Percentiles rank a stretch among this genome's conserved stretches.
Conservation (phyloP, 2,329 filamentous ascomycete genomes). For the Proliferodiscus dingleyae region DNA sequence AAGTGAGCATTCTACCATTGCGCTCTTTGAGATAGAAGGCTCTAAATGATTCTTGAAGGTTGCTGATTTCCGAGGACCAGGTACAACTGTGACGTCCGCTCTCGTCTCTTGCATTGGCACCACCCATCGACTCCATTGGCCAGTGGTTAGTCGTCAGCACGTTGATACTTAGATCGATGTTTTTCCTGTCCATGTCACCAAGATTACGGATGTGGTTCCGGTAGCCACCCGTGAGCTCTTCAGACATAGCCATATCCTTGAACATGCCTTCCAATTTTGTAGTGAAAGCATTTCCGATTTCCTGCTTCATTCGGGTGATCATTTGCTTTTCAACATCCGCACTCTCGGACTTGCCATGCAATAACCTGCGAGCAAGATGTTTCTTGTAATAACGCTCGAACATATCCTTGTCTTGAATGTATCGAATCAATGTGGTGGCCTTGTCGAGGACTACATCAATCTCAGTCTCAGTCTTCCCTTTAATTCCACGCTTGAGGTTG, state of each 20-base stretch:
- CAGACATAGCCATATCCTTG: conserved; percentile 86
- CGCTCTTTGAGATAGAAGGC: conserved; percentile 84
- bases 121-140: conserved; percentile 83
- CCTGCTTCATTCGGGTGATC: conserved; percentile 94
- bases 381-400: conserved; percentile 99
- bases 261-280: conserved; percentile 96
- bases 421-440: conserved; percentile 81
- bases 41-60: conserved; percentile 78
- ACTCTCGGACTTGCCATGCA: conserved; percentile 86
- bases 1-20: conserved; percentile 82
- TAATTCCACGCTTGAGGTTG: conserved; percentile 88
- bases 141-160: conserved; percentile 92
- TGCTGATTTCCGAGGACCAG: conserved; percentile 70
- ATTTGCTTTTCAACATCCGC: conserved; percentile 92
- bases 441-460: conserved; percentile 82
- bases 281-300: conserved; percentile 91
- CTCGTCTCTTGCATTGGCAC: conserved; percentile 46
- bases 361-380: conserved; percentile 79
- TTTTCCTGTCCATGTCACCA: conserved; percentile 50
- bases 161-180: conserved; percentile 75
- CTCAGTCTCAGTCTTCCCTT: conserved; percentile 85
- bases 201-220: conserved; percentile 57
- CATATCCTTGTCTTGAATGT: conserved; percentile 85
- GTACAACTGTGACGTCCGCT: conserved; percentile 52
- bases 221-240: conserved; percentile 75